A percentile compares a stretch with the other conserved stretches of the same genome.
phyloP scores from a whole-genome alignment of 176 grass and related monocot species.

The Aegilops bicornis region DNA sequence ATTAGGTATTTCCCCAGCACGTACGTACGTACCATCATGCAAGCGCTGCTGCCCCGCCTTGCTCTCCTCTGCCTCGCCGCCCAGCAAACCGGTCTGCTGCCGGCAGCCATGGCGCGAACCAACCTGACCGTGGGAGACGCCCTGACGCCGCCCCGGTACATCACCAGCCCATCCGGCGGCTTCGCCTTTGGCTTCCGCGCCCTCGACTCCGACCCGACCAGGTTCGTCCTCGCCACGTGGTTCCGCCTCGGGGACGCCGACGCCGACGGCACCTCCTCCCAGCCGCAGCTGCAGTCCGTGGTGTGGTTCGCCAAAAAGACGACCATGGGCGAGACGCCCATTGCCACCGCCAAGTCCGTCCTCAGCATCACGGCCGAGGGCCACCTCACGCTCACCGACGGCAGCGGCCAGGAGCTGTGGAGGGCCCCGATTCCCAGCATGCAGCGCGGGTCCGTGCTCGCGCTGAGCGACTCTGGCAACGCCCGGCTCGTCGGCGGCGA shows the following conservation, averaged over 20 bases:
- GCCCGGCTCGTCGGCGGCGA: slow-evolving; percentile 9
- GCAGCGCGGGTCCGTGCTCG: not conserved
- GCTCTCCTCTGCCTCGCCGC: no score
- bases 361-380: slow-evolving; percentile 12
- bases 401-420: not conserved
- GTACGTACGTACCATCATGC: no score
- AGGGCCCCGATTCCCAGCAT: not conserved
- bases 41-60: no score
- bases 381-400: not conserved
- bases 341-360: not conserved
- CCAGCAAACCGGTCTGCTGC: no score
- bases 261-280: not conserved
- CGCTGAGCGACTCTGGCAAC: slow-evolving; percentile 23
- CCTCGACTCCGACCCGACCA: slow-evolving; percentile 4
- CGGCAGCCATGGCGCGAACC: not conserved
- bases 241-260: not conserved
- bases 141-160: not conserved
- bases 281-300: not conserved
- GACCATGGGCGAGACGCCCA: no score
- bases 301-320: slow-evolving; percentile 22
- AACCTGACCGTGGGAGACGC: not conserved
- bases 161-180: slow-evolving; percentile 28
- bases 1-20: no score
- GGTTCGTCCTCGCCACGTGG: slow-evolving; percentile 23
- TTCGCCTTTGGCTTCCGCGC: slow-evolving; percentile 30